Conservation (phyloP, 441 rosid genomes). For the Aleurites moluccanus region DNA sequence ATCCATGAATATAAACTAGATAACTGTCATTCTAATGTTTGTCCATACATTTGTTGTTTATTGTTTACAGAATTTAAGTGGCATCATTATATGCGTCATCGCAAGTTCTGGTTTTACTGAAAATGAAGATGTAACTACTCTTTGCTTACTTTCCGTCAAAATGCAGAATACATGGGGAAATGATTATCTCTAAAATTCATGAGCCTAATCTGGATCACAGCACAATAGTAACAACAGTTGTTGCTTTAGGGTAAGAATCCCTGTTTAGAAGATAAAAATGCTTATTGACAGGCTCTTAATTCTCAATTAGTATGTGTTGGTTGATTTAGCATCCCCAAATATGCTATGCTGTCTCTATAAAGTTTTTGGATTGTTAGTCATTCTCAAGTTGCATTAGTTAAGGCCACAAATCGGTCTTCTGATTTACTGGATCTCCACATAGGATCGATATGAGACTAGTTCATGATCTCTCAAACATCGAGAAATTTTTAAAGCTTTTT, state of each 20-base stretch:
- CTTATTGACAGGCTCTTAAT: not conserved
- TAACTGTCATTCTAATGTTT: slow-evolving; percentile 1
- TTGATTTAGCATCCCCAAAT: not conserved
- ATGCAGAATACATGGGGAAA: slow-evolving; percentile 54
- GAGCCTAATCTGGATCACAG: slow-evolving; percentile 68
- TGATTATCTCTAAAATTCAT: slow-evolving; percentile 51
- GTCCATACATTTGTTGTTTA: slow-evolving; percentile 1
- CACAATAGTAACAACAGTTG: slow-evolving; percentile 61
- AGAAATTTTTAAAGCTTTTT: not conserved
- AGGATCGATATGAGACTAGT: not conserved
- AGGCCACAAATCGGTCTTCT: slow-evolving; percentile 3
- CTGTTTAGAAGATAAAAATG: slow-evolving; percentile 11
- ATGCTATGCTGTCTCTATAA: slow-evolving; percentile 1
- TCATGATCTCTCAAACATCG: not conserved
- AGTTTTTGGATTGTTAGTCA: not conserved
- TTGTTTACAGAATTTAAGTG: slow-evolving; percentile 56
- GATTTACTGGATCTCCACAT: not conserved
- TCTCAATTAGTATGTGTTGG: slow-evolving; percentile 10
- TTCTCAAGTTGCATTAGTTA: slow-evolving; percentile 6
- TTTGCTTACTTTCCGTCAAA: slow-evolving; percentile 64
- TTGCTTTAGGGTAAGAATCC: slow-evolving; percentile 61
- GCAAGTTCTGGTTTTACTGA: slow-evolving; percentile 55
- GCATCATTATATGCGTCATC: slow-evolving; percentile 59
- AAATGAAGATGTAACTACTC: slow-evolving; percentile 45
- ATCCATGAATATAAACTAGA: too few species aligned